Conservation (phyloP, 2,329 filamentous ascomycete genomes). For the Venturia effusa region DNA sequence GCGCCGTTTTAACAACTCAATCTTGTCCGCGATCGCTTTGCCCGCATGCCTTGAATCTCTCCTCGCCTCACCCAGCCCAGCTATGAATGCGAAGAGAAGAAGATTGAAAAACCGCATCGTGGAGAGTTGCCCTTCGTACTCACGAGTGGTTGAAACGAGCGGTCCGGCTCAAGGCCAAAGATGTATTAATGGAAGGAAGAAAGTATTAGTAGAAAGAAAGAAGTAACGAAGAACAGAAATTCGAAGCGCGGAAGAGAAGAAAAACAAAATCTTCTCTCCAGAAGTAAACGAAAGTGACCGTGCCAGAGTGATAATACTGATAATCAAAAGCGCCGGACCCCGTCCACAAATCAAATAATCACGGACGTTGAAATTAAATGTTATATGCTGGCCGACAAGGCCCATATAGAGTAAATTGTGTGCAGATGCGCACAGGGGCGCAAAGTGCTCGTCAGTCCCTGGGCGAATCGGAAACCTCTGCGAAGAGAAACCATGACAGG, state of each 20-base stretch:
- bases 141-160: background rate
- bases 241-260: background rate
- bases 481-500: background rate
- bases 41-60: constrained; percentile 7
- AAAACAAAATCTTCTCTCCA: no score
- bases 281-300: no score
- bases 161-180: background rate
- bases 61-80: background rate
- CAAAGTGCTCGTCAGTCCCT: no score
- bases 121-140: background rate
- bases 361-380: background rate
- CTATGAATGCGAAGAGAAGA: background rate
- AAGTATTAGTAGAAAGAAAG: background rate
- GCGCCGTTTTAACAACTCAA: background rate
- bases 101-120: background rate
- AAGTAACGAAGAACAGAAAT: background rate
- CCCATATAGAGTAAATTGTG: background rate
- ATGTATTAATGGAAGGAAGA: background rate
- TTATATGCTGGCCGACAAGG: background rate
- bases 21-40: background rate
- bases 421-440: background rate
- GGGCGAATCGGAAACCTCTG: background rate
- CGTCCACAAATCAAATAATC: background rate
- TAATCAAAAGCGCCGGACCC: background rate
- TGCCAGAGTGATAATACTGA: no score